These are phyloP conservation scores for Tolypocladium amazonense DNA, from an alignment of 2,329 filamentous ascomycete genomes.

Conservation along the genomic window DNA sequence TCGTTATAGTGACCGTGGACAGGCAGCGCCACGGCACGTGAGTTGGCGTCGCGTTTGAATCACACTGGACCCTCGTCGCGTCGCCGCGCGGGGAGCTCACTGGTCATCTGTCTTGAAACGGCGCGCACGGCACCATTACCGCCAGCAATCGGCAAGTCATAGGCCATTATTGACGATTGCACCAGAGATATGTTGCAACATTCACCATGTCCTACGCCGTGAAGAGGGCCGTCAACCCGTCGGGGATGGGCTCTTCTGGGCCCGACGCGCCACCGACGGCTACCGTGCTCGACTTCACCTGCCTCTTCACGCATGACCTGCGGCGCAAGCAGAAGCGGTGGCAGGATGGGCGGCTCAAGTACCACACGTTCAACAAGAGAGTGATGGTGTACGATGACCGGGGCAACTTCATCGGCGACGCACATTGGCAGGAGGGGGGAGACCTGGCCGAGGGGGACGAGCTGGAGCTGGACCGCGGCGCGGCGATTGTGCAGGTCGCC, in stretches of 20 bases:
- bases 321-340: slow-evolving; percentile 82
- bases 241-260: not conserved
- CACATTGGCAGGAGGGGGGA: slow-evolving; percentile 62
- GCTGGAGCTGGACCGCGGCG: slow-evolving; percentile 63
- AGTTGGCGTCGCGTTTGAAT: slow-evolving; percentile 9
- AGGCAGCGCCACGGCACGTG: slow-evolving; percentile 5
- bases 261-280: slow-evolving; percentile 36
- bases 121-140: not conserved
- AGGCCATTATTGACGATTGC: not conserved
- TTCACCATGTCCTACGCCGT: slow-evolving; percentile 12
- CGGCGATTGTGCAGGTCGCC: slow-evolving; percentile 68
- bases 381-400: slow-evolving; percentile 83
- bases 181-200: not conserved
- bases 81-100: not conserved
- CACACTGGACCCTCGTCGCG: not conserved
- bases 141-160: not conserved
- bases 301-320: slow-evolving; percentile 79
- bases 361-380: slow-evolving; percentile 82
- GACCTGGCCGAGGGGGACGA: slow-evolving; percentile 75
- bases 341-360: slow-evolving; percentile 85
- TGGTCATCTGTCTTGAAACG: no score
- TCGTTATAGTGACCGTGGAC: not conserved
- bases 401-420: slow-evolving; percentile 73
- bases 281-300: slow-evolving; percentile 69
- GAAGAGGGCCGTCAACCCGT: not conserved